Conservation (phyloP, 805 yeast species). For the Saturnispora gosingensis region DNA sequence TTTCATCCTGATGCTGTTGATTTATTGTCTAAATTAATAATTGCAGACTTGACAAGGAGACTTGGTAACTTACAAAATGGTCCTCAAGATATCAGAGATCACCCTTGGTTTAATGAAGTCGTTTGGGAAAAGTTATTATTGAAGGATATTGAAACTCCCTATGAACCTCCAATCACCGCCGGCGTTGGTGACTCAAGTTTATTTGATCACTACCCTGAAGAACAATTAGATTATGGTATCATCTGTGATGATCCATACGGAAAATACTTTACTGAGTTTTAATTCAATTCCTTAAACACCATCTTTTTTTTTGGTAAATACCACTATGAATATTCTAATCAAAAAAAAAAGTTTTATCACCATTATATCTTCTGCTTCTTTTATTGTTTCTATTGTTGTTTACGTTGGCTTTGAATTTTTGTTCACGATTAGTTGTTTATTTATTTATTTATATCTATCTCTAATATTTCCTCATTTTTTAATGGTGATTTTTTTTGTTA, state of each 20-base stretch:
- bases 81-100: slow-evolving; percentile 45
- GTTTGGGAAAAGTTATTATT: slow-evolving; percentile 49
- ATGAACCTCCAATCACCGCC: slow-evolving; percentile 54
- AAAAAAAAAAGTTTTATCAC: neutral
- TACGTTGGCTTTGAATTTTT: neutral
- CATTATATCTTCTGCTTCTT: neutral
- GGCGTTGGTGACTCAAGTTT: slow-evolving; percentile 57
- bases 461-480: neutral
- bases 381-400: neutral
- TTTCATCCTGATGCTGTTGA: slow-evolving; percentile 47
- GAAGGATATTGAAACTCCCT: slow-evolving; percentile 53
- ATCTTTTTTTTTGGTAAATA: neutral
- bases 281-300: neutral
- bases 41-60: slow-evolving; percentile 45
- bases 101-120: slow-evolving; percentile 52
- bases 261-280: slow-evolving; percentile 26
- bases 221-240: slow-evolving; percentile 74
- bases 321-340: neutral
- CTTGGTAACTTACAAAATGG: slow-evolving; percentile 52
- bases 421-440: neutral
- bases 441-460: neutral
- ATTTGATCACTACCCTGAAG: slow-evolving; percentile 71
- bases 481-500: neutral
- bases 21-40: slow-evolving; percentile 41
- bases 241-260: slow-evolving; percentile 38